A percentile compares a stretch with the other conserved stretches of the same genome.
Evolutionary conservation across 352 stramenopile species (phyloP).

Genomic region (Phytopythium helicoides): DNA sequence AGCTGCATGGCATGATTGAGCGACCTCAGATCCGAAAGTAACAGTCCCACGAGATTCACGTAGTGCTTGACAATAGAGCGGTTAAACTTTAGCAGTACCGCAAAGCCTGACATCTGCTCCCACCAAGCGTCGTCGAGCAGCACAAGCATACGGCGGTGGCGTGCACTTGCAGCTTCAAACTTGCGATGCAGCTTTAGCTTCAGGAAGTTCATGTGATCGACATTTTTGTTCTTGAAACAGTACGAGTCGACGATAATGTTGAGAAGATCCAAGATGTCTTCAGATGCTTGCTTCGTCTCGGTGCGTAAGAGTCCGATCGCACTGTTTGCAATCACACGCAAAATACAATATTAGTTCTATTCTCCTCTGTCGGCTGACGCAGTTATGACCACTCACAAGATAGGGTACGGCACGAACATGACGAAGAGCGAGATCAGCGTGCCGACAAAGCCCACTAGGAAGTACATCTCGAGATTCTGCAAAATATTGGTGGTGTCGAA

Average conservation of each 20-base stretch:
- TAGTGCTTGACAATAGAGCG: constrained; percentile 69
- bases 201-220: constrained; percentile 82
- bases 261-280: constrained; percentile 66
- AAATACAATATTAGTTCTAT: neutral
- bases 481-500: constrained; percentile 66
- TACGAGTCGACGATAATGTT: constrained; percentile 85
- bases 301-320: constrained; percentile 50
- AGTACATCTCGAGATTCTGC: constrained; percentile 73
- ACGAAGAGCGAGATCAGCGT: constrained; percentile 67
- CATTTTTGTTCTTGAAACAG: constrained; percentile 87
- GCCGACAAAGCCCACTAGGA: constrained; percentile 70
- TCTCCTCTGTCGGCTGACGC: too few species aligned
- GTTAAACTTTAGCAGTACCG: constrained; percentile 68
- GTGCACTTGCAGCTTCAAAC: constrained; percentile 48
- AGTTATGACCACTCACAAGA: constrained; percentile 51
- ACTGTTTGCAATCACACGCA: constrained; percentile 16
- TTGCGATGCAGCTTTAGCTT: constrained; percentile 70
- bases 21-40: constrained; percentile 61
- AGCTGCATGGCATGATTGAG: constrained; percentile 81
- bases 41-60: constrained; percentile 54
- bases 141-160: constrained; percentile 53
- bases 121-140: constrained; percentile 78
- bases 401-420: constrained; percentile 75
- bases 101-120: constrained; percentile 76
- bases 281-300: constrained; percentile 44